These are phyloP conservation scores for Candida ascalaphidarum DNA, from an alignment of 805 yeast genomes.

Conservation along the genomic window DNA sequence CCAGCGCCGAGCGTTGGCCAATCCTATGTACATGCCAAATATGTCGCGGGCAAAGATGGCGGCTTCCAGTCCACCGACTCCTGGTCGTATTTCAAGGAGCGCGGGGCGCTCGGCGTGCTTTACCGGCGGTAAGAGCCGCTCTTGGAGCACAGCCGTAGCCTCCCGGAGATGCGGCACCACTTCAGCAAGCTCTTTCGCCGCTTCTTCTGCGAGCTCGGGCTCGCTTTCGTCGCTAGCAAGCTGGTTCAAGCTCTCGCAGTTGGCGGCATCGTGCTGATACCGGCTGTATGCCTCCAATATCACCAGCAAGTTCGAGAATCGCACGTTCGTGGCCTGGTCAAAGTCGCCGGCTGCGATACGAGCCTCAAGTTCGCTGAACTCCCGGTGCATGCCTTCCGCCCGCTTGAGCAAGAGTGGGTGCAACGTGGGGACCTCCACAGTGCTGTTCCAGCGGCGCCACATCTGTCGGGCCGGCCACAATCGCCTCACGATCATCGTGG, in stretches of 20 bases:
- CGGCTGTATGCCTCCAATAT: constrained; percentile 22
- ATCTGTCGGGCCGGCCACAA: too few relatives aligned
- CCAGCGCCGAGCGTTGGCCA: constrained; percentile 64
- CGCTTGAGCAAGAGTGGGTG: constrained; percentile 33
- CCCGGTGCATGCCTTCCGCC: constrained; percentile 22
- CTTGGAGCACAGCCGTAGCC: constrained; percentile 39
- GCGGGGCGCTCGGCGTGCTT: constrained; percentile 72
- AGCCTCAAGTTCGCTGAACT: constrained; percentile 18
- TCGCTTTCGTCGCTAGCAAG: constrained; percentile 14
- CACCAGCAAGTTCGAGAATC: constrained; percentile 21
- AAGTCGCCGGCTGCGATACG: constrained; percentile 18
- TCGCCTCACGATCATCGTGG: too few relatives aligned
- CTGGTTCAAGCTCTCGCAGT: constrained; percentile 16
- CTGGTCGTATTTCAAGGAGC: constrained; percentile 82
- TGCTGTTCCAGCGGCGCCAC: too few relatives aligned
- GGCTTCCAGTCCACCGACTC: constrained; percentile 95
- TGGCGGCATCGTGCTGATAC: constrained; percentile 18
- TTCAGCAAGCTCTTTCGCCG: constrained; percentile 46
- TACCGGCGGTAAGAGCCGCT: constrained; percentile 64
- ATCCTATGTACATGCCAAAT: constrained; percentile 71
- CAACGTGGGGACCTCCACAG: too few relatives aligned
- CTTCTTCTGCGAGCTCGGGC: constrained; percentile 39
- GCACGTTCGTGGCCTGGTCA: constrained; percentile 23
- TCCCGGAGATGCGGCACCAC: constrained; percentile 36
- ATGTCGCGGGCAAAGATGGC: constrained; percentile 77